A percentile compares a stretch with the other conserved stretches of the same genome.
Evolutionary conservation across 331 rosid genomes (phyloP).

Genomic region (Malus hybrid): DNA sequence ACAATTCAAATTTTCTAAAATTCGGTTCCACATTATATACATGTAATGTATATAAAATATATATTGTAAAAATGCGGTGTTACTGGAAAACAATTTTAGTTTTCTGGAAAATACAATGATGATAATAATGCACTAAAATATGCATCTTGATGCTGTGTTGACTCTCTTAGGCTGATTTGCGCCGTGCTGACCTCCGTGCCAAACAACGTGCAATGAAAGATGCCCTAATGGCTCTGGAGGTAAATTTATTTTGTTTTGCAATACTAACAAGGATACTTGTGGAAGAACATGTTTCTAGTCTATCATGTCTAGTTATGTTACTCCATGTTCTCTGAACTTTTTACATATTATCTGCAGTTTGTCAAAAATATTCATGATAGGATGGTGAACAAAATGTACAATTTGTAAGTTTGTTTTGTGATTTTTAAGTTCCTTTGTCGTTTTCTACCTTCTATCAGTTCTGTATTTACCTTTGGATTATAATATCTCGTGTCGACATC

Average conservation of each 20-base stretch:
- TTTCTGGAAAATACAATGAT: neutral
- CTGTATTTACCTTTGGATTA: neutral
- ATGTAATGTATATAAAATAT: neutral
- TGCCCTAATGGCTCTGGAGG: constrained; percentile 93
- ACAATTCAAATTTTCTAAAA: neutral
- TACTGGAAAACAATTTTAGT: neutral
- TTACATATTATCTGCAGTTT: constrained; percentile 46
- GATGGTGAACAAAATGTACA: constrained; percentile 76
- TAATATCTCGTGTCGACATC: constrained; percentile 25
- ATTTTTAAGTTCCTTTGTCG: neutral
- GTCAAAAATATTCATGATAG: constrained; percentile 63
- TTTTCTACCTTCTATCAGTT: neutral
- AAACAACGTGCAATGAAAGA: constrained; percentile 97
- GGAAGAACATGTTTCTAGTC: neutral
- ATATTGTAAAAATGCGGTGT: neutral
- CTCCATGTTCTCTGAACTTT: neutral
- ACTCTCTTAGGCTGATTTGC: constrained; percentile 73
- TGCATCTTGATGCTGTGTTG: constrained; percentile 17
- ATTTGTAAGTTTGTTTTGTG: constrained; percentile 48
- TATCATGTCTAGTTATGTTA: neutral
- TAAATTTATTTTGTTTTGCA: constrained; percentile 20
- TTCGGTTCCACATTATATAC: neutral
- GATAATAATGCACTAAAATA: neutral
- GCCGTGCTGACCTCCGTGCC: constrained; percentile 84
- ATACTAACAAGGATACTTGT: neutral